These are phyloP conservation scores for Basipetospora chlamydospora DNA, from an alignment of 2,329 filamentous ascomycete species.

Conservation along the genomic window DNA sequence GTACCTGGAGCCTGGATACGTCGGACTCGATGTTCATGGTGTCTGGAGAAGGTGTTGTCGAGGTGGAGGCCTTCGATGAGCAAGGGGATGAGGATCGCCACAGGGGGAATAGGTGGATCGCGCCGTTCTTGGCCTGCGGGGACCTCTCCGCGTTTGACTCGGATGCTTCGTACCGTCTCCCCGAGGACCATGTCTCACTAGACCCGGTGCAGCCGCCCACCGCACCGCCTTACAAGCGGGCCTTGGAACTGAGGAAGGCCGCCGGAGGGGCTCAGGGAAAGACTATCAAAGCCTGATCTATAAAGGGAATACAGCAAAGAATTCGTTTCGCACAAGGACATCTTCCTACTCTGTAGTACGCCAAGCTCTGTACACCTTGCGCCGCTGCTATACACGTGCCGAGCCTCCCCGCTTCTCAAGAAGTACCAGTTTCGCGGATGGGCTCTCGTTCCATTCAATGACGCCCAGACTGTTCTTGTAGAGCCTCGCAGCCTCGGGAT, in stretches of 20 bases:
- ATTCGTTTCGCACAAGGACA: background rate
- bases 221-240: slow-evolving; percentile 85
- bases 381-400: slow-evolving; percentile 1
- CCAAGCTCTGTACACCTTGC: background rate
- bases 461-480: slow-evolving; percentile 34
- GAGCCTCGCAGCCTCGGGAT: slow-evolving; percentile 19
- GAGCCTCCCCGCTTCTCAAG: slow-evolving; percentile 25
- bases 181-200: slow-evolving; percentile 71
- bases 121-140: slow-evolving; percentile 92
- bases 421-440: slow-evolving; percentile 23
- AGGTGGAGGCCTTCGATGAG: slow-evolving; percentile 14
- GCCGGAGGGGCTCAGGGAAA: slow-evolving; percentile 67
- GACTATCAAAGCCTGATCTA: slow-evolving; percentile 25
- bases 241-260: slow-evolving; percentile 60
- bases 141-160: slow-evolving; percentile 91
- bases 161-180: slow-evolving; percentile 83
- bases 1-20: slow-evolving; percentile 24
- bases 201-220: slow-evolving; percentile 93
- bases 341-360: background rate
- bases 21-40: slow-evolving; percentile 13
- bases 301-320: background rate
- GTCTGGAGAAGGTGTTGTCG: slow-evolving; percentile 26
- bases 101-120: slow-evolving; percentile 57
- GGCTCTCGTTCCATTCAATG: slow-evolving; percentile 26
- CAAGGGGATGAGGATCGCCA: slow-evolving; percentile 14